Evolutionary conservation across 2,329 filamentous ascomycete genomes (phyloP).

Genomic region (Thelonectria discophora): DNA sequence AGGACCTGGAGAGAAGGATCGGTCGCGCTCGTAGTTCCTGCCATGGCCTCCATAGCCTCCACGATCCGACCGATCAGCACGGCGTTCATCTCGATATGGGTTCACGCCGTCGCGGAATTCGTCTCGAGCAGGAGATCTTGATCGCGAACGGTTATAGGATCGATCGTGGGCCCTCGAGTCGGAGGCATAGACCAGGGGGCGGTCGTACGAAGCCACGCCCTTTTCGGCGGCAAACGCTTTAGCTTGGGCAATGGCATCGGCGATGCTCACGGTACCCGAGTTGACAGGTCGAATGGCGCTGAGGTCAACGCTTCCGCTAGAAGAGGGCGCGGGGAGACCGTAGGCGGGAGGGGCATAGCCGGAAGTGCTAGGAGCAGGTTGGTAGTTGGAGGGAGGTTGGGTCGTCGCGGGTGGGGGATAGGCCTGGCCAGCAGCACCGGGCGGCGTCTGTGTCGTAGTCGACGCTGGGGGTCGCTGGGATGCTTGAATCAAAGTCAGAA

Average conservation of each 20-base stretch:
- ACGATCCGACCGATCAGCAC: conserved; percentile 64
- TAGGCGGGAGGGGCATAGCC: conserved; percentile 47
- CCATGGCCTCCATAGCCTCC: conserved; percentile 71
- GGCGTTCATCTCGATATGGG: conserved; percentile 86
- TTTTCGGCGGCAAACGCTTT: conserved; percentile 84
- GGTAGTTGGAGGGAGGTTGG: conserved; percentile 49
- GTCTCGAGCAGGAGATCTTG: conserved; percentile 78
- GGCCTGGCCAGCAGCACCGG: conserved; percentile 49
- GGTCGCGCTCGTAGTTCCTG: conserved; percentile 64
- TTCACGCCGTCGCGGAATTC: conserved; percentile 79
- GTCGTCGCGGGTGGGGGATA: conserved; percentile 50
- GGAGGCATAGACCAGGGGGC: conserved; percentile 57
- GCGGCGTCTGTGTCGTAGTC: conserved; percentile 55
- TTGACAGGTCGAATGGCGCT: conserved; percentile 81
- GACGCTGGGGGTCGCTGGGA: conserved; percentile 55
- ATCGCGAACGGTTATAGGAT: conserved; percentile 71
- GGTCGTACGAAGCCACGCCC: conserved; percentile 72
- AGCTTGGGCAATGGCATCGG: conserved; percentile 85
- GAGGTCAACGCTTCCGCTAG: conserved; percentile 80
- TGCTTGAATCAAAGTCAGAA: conserved; percentile 46
- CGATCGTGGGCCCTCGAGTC: conserved; percentile 51
- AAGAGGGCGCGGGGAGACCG: conserved; percentile 71
- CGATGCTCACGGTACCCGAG: conserved; percentile 83
- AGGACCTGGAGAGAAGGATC: conserved; percentile 75
- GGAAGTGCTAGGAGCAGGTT: conserved; percentile 45